These are phyloP conservation scores for Mortierella sp. DNA, from an alignment of 371 early-diverging fungal genomes.

Conservation along the genomic window DNA sequence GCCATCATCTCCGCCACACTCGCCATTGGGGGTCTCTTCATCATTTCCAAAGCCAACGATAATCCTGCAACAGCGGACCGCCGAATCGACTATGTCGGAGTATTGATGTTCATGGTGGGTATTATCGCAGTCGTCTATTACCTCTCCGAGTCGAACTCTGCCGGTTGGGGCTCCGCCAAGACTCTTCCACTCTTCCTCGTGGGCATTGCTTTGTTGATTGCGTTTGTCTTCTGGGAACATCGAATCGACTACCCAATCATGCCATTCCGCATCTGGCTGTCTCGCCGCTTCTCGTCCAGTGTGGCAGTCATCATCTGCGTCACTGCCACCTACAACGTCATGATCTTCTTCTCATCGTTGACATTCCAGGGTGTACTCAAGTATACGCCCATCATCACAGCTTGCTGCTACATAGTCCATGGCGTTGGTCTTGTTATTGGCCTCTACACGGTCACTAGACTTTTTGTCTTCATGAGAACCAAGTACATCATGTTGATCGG, in stretches of 20 bases:
- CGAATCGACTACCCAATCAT: constrained; percentile 52
- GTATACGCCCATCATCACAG: constrained; percentile 45
- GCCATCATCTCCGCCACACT: constrained; percentile 30
- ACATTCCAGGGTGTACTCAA: constrained; percentile 56
- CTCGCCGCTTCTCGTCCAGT: constrained; percentile 49
- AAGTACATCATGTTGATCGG: constrained; percentile 34
- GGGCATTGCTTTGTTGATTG: not conserved
- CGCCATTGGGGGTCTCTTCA: constrained; percentile 26
- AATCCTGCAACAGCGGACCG: constrained; percentile 13
- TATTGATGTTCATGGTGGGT: constrained; percentile 31
- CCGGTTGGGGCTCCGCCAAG: constrained; percentile 40
- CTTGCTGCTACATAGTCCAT: constrained; percentile 42
- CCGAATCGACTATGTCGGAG: constrained; percentile 33
- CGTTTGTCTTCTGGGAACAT: constrained; percentile 56
- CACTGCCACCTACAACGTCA: constrained; percentile 50
- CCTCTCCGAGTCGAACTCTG: constrained; percentile 31
- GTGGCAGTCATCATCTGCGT: constrained; percentile 50
- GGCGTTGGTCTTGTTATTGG: constrained; percentile 34
- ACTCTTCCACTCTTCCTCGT: constrained; percentile 45
- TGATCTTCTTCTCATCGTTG: constrained; percentile 56
- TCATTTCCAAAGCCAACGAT: constrained; percentile 34
- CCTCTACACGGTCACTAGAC: constrained; percentile 27
- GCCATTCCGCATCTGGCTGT: constrained; percentile 55
- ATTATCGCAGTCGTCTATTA: constrained; percentile 42
- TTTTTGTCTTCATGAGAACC: constrained; percentile 19